phyloP scores from a whole-genome alignment of 305 asterid species.

The Fraxinus dipetala region DNA sequence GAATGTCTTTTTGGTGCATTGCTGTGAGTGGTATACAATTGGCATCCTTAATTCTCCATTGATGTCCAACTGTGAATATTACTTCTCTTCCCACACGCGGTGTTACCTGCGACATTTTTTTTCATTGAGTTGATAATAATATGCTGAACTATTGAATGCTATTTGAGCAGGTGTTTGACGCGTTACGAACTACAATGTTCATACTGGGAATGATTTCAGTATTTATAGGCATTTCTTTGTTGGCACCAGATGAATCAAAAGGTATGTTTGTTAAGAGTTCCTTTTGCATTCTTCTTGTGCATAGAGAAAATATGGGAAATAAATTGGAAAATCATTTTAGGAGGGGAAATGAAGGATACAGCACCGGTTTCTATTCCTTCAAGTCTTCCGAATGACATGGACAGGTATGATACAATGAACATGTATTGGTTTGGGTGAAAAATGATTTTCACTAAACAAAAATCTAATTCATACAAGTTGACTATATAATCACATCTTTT shows the following conservation, averaged over 20 bases:
- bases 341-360: constrained; percentile 64
- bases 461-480: background rate
- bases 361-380: constrained; percentile 52
- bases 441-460: background rate
- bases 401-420: constrained; percentile 50
- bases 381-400: constrained; percentile 49
- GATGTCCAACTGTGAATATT: constrained; percentile 6
- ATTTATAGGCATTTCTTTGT: constrained; percentile 84
- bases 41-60: background rate
- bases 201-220: constrained; percentile 82
- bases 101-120: background rate
- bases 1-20: constrained; percentile 10
- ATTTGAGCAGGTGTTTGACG: constrained; percentile 70
- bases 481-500: background rate
- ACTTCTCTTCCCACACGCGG: background rate
- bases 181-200: constrained; percentile 82
- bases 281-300: background rate
- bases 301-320: constrained; percentile 15
- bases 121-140: constrained; percentile 1
- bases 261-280: constrained; percentile 41
- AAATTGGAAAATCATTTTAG: constrained; percentile 37
- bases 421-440: background rate
- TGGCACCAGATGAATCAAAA: constrained; percentile 92
- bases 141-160: constrained; percentile 6
- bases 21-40: background rate